Evolutionary conservation across 2,329 filamentous ascomycete genomes (phyloP).

Genomic region (Myriosclerotinia duriaeana): DNA sequence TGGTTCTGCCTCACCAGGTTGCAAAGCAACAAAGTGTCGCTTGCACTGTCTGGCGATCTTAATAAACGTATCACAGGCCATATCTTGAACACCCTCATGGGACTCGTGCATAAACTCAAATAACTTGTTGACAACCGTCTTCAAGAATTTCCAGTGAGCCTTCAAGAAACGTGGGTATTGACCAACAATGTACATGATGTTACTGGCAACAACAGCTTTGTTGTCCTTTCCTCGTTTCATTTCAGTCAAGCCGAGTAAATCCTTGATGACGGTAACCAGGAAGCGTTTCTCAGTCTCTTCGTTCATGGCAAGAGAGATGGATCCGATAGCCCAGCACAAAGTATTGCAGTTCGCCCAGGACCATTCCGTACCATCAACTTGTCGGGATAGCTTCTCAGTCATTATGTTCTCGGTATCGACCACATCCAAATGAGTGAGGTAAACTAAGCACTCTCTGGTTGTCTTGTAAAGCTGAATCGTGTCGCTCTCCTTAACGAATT

Average conservation of each 20-base stretch:
- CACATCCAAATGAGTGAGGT: constrained; percentile 95
- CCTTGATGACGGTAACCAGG: constrained; percentile 97
- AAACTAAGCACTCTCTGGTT: constrained; percentile 93
- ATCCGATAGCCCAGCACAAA: constrained; percentile 98
- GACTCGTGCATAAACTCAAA: constrained; percentile 99
- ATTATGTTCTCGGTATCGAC: constrained; percentile 98
- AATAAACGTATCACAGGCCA: constrained; percentile 99
- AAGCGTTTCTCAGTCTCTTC: constrained; percentile 99
- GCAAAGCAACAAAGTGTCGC: constrained; percentile 92
- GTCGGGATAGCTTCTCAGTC: constrained; percentile 94
- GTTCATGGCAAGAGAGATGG: constrained; percentile 98
- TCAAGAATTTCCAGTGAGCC: constrained; percentile 99
- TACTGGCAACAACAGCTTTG: constrained; percentile 97
- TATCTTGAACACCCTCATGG: constrained; percentile 98
- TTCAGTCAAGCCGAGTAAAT: constrained; percentile 91
- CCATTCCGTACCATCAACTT: constrained; percentile 95
- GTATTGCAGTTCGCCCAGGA: constrained; percentile 99
- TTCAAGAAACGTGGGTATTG: constrained; percentile 98
- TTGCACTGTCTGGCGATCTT: constrained; percentile 99
- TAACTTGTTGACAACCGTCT: constrained; percentile 98
- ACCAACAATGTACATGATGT: constrained; percentile 99
- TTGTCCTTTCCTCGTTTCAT: constrained; percentile 99
- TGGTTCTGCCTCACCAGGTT: constrained; percentile 89
- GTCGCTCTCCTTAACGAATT: constrained; percentile 99
- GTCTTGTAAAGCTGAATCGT: constrained; percentile 99